Evolutionary conservation across 2,329 filamentous ascomycete species (phyloP).

Genomic region (Ophiostoma piceae): DNA sequence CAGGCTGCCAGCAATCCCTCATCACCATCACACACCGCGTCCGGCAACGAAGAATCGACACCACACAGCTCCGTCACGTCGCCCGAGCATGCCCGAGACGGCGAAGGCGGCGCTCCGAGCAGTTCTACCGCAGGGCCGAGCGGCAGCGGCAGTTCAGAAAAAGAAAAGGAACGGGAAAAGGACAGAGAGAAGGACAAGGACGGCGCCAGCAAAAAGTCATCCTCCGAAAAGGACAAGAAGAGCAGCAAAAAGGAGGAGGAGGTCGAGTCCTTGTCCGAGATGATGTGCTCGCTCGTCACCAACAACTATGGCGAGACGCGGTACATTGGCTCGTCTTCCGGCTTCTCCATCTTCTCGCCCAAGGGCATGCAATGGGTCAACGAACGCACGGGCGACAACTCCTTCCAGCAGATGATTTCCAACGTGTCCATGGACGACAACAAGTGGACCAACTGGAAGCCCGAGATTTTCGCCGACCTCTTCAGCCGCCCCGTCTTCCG

Average conservation of each 20-base stretch:
- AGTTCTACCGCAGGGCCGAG: neutral
- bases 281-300: constrained; percentile 98
- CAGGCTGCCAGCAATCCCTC: constrained; percentile 47
- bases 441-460: constrained; percentile 97
- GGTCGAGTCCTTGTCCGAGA: constrained; percentile 84
- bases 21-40: constrained; percentile 46
- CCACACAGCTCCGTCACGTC: constrained; percentile 53
- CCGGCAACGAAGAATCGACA: constrained; percentile 40
- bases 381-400: constrained; percentile 90
- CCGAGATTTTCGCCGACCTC: constrained; percentile 91
- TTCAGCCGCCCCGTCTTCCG: constrained; percentile 82
- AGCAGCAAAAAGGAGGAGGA: constrained; percentile 54
- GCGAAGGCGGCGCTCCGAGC: constrained; percentile 32
- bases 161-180: neutral
- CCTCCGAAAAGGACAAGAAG: neutral
- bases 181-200: neutral
- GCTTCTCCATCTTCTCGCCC: constrained; percentile 97
- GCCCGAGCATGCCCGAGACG: constrained; percentile 39
- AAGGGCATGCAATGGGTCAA: constrained; percentile 99
- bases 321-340: constrained; percentile 95
- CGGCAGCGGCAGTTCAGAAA: neutral
- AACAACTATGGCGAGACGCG: constrained; percentile 91
- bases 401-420: constrained; percentile 91
- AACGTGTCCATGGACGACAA: constrained; percentile 87
- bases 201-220: neutral